These are phyloP conservation scores for Syncephalastrum contaminatum DNA, from an alignment of 371 early-diverging fungal genomes.

Conservation along the genomic window DNA sequence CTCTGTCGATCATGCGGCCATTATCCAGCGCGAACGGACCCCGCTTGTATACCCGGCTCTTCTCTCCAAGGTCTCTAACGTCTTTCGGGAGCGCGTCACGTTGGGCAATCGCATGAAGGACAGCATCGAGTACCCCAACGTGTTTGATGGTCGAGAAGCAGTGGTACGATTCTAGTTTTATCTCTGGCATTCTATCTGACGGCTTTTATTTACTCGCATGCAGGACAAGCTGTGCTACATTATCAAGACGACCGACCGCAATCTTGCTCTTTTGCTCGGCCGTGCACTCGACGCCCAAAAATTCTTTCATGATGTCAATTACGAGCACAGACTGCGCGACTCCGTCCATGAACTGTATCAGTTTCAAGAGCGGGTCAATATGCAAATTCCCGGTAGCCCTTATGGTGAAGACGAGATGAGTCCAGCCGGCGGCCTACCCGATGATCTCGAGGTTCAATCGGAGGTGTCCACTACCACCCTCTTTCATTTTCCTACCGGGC, in stretches of 20 bases:
- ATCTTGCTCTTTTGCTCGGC: slow-evolving; percentile 80
- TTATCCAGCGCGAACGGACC: slow-evolving; percentile 6
- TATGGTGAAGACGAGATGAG: slow-evolving; percentile 12
- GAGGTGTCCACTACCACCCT: slow-evolving; percentile 1
- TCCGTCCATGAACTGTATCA: slow-evolving; percentile 75
- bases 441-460: slow-evolving; percentile 28
- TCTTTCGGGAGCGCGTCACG: slow-evolving; percentile 59
- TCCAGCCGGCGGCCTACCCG: not conserved
- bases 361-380: slow-evolving; percentile 53
- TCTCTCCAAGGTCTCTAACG: slow-evolving; percentile 77
- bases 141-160: slow-evolving; percentile 82
- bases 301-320: slow-evolving; percentile 89
- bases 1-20: too few relatives aligned
- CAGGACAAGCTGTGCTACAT: slow-evolving; percentile 72
- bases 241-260: slow-evolving; percentile 82
- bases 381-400: slow-evolving; percentile 2
- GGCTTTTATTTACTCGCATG: slow-evolving; percentile 2
- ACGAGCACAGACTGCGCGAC: slow-evolving; percentile 82
- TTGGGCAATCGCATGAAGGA: slow-evolving; percentile 67
- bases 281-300: slow-evolving; percentile 86
- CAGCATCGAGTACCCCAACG: slow-evolving; percentile 75
- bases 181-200: not conserved
- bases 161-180: slow-evolving; percentile 56
- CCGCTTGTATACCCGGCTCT: slow-evolving; percentile 77
- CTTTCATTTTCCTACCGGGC: not conserved